Conservation (phyloP, 2,329 filamentous ascomycete genomes). For the Pseudogymnoascus sp. region DNA sequence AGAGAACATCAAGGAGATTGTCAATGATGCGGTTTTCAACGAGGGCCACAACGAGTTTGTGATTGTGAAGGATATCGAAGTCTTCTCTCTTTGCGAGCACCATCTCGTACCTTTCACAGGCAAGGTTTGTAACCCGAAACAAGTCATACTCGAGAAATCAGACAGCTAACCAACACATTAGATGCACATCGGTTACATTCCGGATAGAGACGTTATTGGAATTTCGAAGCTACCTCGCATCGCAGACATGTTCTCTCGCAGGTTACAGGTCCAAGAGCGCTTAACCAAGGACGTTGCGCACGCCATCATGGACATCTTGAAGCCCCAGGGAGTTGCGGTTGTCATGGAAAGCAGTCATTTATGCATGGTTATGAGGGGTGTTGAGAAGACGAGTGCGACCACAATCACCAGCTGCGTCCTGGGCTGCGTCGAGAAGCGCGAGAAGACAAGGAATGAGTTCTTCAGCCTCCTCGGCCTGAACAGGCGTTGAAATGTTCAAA, state of each 20-base stretch:
- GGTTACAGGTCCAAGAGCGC: conserved; percentile 92
- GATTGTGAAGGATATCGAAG: conserved; percentile 94
- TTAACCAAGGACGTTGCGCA: conserved; percentile 94
- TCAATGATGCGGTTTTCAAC: conserved; percentile 90
- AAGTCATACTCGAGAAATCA: not conserved
- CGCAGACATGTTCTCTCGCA: conserved; percentile 90
- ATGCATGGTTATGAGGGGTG: conserved; percentile 99
- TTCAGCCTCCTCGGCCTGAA: conserved; percentile 68
- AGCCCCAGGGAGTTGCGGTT: conserved; percentile 90
- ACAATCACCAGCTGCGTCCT: conserved; percentile 97
- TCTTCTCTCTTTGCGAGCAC: conserved; percentile 92
- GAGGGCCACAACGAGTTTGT: conserved; percentile 97
- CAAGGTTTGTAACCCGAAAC: conserved; percentile 52
- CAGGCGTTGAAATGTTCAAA: conserved; percentile 30
- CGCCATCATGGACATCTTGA: conserved; percentile 84
- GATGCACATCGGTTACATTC: conserved; percentile 99
- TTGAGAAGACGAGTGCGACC: conserved; percentile 77
- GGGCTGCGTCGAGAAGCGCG: conserved; percentile 86
- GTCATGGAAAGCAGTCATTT: conserved; percentile 96
- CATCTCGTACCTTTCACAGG: conserved; percentile 94
- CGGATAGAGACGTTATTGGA: conserved; percentile 81
- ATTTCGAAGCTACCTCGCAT: conserved; percentile 93
- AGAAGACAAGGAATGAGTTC: conserved; percentile 94
- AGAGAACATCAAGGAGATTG: conserved; percentile 82
- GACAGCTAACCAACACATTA: conserved; percentile 30